These are phyloP conservation scores for Akanthomyces dipterigenus DNA, from an alignment of 2,329 filamentous ascomycete species.

Conservation along the genomic window DNA sequence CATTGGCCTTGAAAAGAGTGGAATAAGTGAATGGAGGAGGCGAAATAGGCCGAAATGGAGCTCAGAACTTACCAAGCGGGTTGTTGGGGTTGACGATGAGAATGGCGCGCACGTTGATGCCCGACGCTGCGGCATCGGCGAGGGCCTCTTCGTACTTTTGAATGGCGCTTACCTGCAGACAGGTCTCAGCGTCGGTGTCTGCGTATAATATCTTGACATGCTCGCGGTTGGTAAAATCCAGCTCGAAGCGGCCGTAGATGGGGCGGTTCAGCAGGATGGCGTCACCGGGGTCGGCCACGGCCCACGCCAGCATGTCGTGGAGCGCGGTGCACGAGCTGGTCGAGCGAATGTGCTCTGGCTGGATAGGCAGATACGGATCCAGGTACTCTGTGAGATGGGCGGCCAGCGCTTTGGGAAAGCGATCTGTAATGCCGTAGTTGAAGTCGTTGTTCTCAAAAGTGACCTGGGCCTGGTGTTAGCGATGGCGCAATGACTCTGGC, in stretches of 20 bases:
- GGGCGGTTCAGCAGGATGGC: conserved; percentile 33
- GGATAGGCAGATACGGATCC: conserved; percentile 23
- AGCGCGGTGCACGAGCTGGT: conserved; percentile 31
- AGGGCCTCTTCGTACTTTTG: conserved; percentile 38
- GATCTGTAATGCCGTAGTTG: conserved; percentile 29
- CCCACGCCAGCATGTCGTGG: conserved; percentile 34
- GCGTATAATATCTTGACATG: conserved; percentile 38
- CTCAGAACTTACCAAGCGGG: conserved; percentile 34
- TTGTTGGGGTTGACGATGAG: conserved; percentile 49
- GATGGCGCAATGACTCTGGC: background rate
- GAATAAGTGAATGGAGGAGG: background rate
- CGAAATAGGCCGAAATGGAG: background rate
- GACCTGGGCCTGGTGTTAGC: conserved; percentile 15
- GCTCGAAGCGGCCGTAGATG: conserved; percentile 42
- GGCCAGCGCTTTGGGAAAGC: conserved; percentile 27
- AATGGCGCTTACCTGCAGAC: conserved; percentile 37
- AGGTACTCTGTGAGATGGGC: conserved; percentile 33
- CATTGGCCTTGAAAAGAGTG: conserved; percentile 26
- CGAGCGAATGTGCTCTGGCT: conserved; percentile 25
- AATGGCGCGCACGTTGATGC: conserved; percentile 36
- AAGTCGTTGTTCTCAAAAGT: conserved; percentile 25
- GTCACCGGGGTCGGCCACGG: conserved; percentile 30
- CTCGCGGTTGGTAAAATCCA: conserved; percentile 39
- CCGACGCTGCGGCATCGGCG: conserved; percentile 26
- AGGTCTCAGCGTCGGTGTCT: conserved; percentile 34